These are phyloP conservation scores for Cytidiella melzeri DNA, from an alignment of 768 basidiomycete genomes.

Conservation along the genomic window DNA sequence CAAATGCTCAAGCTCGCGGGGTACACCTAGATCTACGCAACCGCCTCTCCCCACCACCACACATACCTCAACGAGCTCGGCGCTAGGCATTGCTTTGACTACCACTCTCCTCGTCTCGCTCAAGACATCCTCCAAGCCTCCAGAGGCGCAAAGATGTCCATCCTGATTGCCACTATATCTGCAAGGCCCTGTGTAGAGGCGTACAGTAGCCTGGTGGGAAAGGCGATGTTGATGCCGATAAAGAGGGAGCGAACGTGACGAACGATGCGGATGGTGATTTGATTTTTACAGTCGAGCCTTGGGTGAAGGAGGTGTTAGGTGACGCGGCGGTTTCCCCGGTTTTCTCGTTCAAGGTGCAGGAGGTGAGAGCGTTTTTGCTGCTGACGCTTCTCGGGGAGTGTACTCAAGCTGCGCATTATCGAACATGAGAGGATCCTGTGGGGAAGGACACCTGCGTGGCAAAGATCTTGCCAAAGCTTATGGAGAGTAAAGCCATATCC, in stretches of 20 bases:
- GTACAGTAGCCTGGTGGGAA: too few relatives aligned
- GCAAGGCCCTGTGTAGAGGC: too few relatives aligned
- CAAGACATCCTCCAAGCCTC: neutral
- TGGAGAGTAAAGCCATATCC: constrained; percentile 4
- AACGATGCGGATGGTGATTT: neutral
- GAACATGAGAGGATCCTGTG: too few relatives aligned
- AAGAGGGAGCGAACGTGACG: too few relatives aligned
- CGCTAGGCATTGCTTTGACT: constrained; percentile 3
- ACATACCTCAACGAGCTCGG: constrained; percentile 4
- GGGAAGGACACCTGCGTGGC: constrained; percentile 1
- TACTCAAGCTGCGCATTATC: too few relatives aligned
- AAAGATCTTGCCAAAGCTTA: constrained; percentile 1
- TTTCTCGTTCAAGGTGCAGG: neutral
- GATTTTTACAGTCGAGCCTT: neutral
- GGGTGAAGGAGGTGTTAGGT: too few relatives aligned
- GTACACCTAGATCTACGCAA: constrained; percentile 4
- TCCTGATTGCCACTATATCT: too few relatives aligned
- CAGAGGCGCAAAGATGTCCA: neutral
- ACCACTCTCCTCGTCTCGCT: neutral
- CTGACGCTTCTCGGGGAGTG: neutral
- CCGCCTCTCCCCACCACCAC: constrained; percentile 7
- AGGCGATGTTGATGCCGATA: neutral
- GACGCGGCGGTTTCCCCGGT: neutral
- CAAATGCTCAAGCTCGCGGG: constrained; percentile 6
- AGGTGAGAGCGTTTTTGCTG: neutral